phyloP scores from a whole-genome alignment of 2,329 filamentous ascomycete genomes.

The Hawksworthiomyces lignivorus region DNA sequence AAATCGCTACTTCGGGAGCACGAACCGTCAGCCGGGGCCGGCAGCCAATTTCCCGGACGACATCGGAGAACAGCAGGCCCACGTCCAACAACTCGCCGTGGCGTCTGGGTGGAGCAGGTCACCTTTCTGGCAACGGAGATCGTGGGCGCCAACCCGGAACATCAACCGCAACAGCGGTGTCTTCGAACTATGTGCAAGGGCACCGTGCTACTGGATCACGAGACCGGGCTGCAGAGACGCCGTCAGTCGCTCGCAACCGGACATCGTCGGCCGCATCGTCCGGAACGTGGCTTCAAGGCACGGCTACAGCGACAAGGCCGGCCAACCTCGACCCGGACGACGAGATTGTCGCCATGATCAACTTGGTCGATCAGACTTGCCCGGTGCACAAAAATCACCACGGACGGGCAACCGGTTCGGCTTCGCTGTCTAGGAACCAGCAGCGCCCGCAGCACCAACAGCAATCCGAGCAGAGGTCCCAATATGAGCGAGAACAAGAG shows the following conservation, averaged over 20 bases:
- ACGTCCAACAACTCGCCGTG: no score
- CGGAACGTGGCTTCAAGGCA: not conserved
- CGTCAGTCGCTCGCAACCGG: not conserved
- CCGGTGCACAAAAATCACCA: no score
- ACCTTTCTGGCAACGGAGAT: not conserved
- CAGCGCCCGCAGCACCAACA: not conserved
- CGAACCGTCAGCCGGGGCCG: slow-evolving; percentile 13
- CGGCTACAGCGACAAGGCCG: not conserved
- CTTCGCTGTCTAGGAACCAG: not conserved
- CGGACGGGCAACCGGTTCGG: not conserved
- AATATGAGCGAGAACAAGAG: not conserved
- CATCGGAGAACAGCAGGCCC: not conserved
- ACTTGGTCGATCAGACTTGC: not conserved
- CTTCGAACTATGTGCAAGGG: no score
- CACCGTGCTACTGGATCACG: no score
- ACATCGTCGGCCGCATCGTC: not conserved
- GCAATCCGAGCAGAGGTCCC: not conserved
- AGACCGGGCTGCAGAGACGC: not conserved
- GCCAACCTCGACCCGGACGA: slow-evolving; percentile 1
- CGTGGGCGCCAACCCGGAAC: no score
- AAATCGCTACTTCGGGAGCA: no score
- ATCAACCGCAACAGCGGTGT: no score
- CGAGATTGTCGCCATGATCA: slow-evolving; percentile 15
- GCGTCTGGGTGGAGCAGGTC: no score
- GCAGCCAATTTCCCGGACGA: slow-evolving; percentile 5